A percentile compares a stretch with the other conserved stretches of the same genome.
Evolutionary conservation across 495 filamentous ascomycete genomes (phyloP).

Genomic region (Niebla homalea): DNA sequence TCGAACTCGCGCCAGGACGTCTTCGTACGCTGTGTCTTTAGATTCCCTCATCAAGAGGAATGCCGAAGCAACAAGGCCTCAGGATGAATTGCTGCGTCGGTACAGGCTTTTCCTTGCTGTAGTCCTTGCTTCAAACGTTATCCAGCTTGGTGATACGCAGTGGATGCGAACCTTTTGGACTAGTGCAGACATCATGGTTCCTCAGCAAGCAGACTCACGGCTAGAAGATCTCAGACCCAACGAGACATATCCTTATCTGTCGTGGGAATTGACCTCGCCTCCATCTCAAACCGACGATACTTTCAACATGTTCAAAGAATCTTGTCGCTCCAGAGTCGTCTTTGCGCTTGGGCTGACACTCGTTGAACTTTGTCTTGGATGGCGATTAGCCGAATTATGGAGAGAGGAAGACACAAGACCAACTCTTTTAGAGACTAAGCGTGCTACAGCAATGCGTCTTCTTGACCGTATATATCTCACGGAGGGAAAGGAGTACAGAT

Average conservation of each 20-base stretch:
- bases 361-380: constrained; percentile 24
- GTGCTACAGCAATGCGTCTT: constrained; percentile 18
- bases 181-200: constrained; percentile 17
- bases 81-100: constrained; percentile 8
- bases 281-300: neutral
- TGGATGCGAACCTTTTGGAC: constrained; percentile 23
- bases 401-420: constrained; percentile 15
- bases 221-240: neutral
- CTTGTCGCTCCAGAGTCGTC: constrained; percentile 13
- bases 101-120: constrained; percentile 22
- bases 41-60: neutral
- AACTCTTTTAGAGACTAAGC: constrained; percentile 10
- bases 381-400: constrained; percentile 11
- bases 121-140: constrained; percentile 22
- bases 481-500: constrained; percentile 19
- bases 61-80: neutral
- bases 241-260: constrained; percentile 4
- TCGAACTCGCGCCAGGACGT: neutral
- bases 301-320: neutral
- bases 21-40: neutral
- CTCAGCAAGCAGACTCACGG: constrained; percentile 1
- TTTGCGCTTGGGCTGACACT: constrained; percentile 23
- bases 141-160: constrained; percentile 23
- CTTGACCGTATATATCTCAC: constrained; percentile 16
- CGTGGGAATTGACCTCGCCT: neutral